Percentiles rank a stretch among this genome's conserved stretches.
Conservation (phyloP, 192 early-diverging fungal genomes). For the Podila clonocystis region DNA sequence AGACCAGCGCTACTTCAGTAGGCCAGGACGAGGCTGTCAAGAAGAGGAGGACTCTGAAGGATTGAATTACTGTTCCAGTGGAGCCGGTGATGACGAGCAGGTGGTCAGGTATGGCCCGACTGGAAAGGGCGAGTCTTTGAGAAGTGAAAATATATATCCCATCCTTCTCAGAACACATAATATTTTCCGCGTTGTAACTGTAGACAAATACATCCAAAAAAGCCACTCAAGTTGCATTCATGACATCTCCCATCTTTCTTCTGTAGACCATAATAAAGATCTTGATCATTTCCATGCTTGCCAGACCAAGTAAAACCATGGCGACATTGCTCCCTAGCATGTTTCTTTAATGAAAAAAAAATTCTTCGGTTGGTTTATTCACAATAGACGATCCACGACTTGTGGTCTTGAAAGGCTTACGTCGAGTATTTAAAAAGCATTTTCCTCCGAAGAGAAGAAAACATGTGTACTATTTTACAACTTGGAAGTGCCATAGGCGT, state of each 20-base stretch:
- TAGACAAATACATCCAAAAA: neutral
- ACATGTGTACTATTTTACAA: slow-evolving; percentile 22
- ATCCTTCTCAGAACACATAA: neutral
- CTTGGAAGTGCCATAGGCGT: slow-evolving; percentile 44
- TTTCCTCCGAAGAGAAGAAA: neutral
- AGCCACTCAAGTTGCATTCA: neutral
- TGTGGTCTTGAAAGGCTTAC: no score
- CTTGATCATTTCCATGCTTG: no score
- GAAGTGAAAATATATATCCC: no score
- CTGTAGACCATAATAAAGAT: neutral
- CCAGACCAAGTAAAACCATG: no score
- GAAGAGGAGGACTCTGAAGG: slow-evolving; percentile 47
- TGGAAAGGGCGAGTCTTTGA: no score
- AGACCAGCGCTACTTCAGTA: slow-evolving; percentile 30
- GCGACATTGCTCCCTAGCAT: no score
- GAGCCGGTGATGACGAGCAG: neutral
- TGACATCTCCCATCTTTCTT: neutral
- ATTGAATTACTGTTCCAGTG: neutral
- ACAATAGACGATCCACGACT: no score
- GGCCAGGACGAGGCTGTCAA: slow-evolving; percentile 29
- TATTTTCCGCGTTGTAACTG: neutral
- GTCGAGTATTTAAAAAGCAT: no score
- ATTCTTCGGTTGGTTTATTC: no score
- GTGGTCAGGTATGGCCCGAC: neutral
- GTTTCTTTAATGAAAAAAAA: no score